A percentile compares a stretch with the other conserved stretches of the same genome.
Conservation (phyloP, 805 yeast species). For the Tetrapisispora phaffii region DNA sequence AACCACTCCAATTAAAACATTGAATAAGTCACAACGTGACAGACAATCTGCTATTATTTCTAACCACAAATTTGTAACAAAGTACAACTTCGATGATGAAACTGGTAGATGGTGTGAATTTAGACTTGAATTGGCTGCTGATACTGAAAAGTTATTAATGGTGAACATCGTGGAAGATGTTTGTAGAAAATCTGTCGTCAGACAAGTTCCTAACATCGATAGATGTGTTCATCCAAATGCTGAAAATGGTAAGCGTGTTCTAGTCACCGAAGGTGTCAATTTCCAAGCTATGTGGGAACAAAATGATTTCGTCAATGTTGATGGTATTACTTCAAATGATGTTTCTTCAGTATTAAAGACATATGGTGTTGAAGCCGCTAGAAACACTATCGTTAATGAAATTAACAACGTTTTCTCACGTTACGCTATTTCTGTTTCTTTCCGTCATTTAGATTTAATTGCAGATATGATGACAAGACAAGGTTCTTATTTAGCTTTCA, state of each 20-base stretch:
- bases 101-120: slow-evolving; percentile 90
- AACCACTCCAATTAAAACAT: slow-evolving; percentile 18
- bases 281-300: slow-evolving; percentile 98
- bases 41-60: slow-evolving; percentile 78
- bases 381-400: slow-evolving; percentile 94
- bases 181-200: slow-evolving; percentile 81
- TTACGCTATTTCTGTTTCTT: slow-evolving; percentile 86
- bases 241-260: slow-evolving; percentile 58
- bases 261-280: slow-evolving; percentile 97
- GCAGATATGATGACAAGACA: slow-evolving; percentile 99
- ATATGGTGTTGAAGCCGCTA: slow-evolving; percentile 98
- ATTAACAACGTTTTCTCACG: slow-evolving; percentile 92
- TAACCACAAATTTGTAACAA: slow-evolving; percentile 60
- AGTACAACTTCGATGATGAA: slow-evolving; percentile 83
- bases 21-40: slow-evolving; percentile 60
- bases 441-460: slow-evolving; percentile 89
- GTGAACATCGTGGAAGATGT: slow-evolving; percentile 90
- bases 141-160: slow-evolving; percentile 89
- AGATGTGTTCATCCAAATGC: slow-evolving; percentile 80
- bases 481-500: slow-evolving; percentile 92
- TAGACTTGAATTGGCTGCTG: slow-evolving; percentile 70
- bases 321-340: slow-evolving; percentile 85
- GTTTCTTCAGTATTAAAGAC: slow-evolving; percentile 80
- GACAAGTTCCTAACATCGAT: slow-evolving; percentile 85
- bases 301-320: slow-evolving; percentile 83